Percentiles rank a stretch among this genome's conserved stretches.
Evolutionary conservation across 2,329 filamentous ascomycete species (phyloP).

Genomic region (Colletotrichum theobromicola): DNA sequence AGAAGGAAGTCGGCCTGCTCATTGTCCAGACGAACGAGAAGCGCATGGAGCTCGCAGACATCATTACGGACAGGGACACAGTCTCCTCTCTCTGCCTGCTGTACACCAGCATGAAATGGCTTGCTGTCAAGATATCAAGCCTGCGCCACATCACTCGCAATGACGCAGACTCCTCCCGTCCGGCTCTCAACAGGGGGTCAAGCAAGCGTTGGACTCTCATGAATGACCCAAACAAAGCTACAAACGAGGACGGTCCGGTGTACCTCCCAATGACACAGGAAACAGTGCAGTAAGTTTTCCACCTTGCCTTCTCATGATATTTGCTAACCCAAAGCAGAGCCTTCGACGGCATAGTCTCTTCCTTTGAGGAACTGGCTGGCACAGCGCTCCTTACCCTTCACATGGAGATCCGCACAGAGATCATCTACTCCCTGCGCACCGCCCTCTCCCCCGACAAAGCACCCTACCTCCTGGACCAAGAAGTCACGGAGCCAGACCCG

Average conservation of each 20-base stretch:
- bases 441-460: constrained; percentile 65
- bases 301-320: background rate
- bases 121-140: constrained; percentile 80
- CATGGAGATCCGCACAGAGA: constrained; percentile 84
- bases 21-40: constrained; percentile 64
- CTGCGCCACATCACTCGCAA: constrained; percentile 82
- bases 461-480: constrained; percentile 71
- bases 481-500: constrained; percentile 79
- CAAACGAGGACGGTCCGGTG: constrained; percentile 69
- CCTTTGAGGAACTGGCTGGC: constrained; percentile 80
- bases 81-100: constrained; percentile 85
- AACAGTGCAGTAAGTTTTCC: constrained; percentile 73
- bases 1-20: constrained; percentile 65
- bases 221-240: constrained; percentile 63
- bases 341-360: constrained; percentile 86
- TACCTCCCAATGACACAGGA: constrained; percentile 89
- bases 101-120: constrained; percentile 98
- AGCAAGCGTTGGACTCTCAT: constrained; percentile 85
- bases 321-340: constrained; percentile 53
- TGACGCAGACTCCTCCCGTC: constrained; percentile 69
- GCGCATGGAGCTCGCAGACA: constrained; percentile 76
- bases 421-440: constrained; percentile 77
- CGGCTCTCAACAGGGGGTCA: constrained; percentile 58
- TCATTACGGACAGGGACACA: constrained; percentile 88
- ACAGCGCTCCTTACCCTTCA: constrained; percentile 86